These are phyloP conservation scores for Moniliella sp. DNA, from an alignment of 1,284 basidiomycete species.

Conservation along the genomic window DNA sequence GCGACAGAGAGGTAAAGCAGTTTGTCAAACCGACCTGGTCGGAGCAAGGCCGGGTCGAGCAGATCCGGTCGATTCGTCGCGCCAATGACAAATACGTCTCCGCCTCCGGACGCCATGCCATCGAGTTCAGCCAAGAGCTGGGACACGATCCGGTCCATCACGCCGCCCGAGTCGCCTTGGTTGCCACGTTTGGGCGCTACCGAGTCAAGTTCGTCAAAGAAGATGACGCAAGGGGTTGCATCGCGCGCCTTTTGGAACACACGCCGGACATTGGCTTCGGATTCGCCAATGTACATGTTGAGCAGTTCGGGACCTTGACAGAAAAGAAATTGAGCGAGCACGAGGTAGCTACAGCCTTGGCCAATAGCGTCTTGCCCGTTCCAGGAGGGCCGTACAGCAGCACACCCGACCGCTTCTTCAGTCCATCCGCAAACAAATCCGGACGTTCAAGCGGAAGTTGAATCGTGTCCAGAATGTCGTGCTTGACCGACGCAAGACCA, in stretches of 20 bases:
- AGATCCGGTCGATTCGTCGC: slow-evolving; percentile 37
- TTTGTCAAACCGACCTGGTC: slow-evolving; percentile 56
- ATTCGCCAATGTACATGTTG: slow-evolving; percentile 39
- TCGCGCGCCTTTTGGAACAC: slow-evolving; percentile 37
- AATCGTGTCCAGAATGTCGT: slow-evolving; percentile 86
- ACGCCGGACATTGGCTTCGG: slow-evolving; percentile 37
- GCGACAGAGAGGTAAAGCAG: slow-evolving; percentile 90
- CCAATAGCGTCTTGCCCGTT: slow-evolving; percentile 37
- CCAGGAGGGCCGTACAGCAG: slow-evolving; percentile 37
- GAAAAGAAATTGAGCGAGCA: slow-evolving; percentile 38
- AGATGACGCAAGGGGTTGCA: slow-evolving; percentile 38
- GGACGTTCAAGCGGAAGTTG: slow-evolving; percentile 84
- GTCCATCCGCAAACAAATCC: slow-evolving; percentile 69
- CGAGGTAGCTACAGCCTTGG: slow-evolving; percentile 47
- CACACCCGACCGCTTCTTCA: slow-evolving; percentile 76
- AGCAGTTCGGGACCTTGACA: slow-evolving; percentile 38
- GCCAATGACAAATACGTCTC: slow-evolving; percentile 38
- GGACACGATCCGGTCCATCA: slow-evolving; percentile 38
- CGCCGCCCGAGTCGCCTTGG: slow-evolving; percentile 38
- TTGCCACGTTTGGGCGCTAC: slow-evolving; percentile 38
- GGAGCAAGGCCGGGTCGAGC: slow-evolving; percentile 36
- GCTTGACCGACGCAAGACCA: slow-evolving; percentile 65
- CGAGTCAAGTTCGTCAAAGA: slow-evolving; percentile 38
- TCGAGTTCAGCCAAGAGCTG: slow-evolving; percentile 37
- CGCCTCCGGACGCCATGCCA: slow-evolving; percentile 35